Base-by-base conservation (phyloP, 139 green algal genomes). In the Pleodorina starrii region DNA sequence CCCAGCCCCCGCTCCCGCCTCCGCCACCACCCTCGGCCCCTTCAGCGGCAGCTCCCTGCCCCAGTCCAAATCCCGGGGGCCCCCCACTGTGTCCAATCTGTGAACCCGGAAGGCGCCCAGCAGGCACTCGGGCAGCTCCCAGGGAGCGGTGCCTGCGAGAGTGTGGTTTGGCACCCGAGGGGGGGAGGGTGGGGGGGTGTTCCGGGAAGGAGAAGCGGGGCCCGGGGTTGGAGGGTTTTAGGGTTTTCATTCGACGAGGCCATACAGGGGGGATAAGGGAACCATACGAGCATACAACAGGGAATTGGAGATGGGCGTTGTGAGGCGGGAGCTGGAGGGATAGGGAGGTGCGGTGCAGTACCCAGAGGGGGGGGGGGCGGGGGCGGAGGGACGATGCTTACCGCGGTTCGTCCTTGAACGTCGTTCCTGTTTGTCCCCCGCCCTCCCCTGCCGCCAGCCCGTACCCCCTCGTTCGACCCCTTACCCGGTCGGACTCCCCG, bases 81-180 rank as follows among this genome's bases (percentile, higher is more conserved):
- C 66, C 19, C 40, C 82, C 25, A 38, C 50, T 46, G 43, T 73
- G 84, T 89, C 69, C 69, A 89, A 69, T 5, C 59, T 36, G 27
- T 29, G 7, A 16, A 82, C n/a, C 36, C 92, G 80, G 48, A 92
- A 78, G 27, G 78, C 63, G 54, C 92, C 92, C 76, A 94, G 69
- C 90, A 93, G 92, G 83, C 63, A 77, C 87, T 94, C 92, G 36
- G 92, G 92, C 83, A 94, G 90, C 90, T 94, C 89, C 76, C 86
- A 90, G 35, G 73, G 69, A 35, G 73, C 85, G 19, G 42, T 69
- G 60, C 84, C 84, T 89, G 84, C 0, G 36, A 21, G 77, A 5
- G n/a, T n/a, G n/a, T n/a, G n/a, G n/a, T n/a, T n/a, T n/a, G n/a
- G n/a, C n/a, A n/a, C 42, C 4, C 5, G 1, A 16, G 57, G 79